Percentiles rank a stretch among this genome's conserved stretches.
Evolutionary conservation across 2,329 filamentous ascomycete genomes (phyloP).

Genomic region (Pseudocercospora musae): DNA sequence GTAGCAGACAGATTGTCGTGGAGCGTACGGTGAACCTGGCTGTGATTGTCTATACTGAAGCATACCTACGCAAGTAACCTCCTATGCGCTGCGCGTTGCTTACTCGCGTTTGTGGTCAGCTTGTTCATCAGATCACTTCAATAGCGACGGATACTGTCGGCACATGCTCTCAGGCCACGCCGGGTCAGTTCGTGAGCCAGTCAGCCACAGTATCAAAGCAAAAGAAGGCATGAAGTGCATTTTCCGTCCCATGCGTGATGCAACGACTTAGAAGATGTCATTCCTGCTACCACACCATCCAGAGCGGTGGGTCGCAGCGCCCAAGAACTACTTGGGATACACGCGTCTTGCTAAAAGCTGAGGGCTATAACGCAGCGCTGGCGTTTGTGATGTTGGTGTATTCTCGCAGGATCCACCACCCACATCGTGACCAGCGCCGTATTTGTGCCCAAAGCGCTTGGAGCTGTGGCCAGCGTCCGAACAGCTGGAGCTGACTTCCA

Average conservation of each 20-base stretch:
- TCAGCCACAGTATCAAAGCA: neutral
- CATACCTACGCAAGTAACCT: neutral
- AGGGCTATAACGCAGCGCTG: neutral
- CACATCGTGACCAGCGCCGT: neutral
- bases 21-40: neutral
- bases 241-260: neutral
- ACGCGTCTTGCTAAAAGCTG: neutral
- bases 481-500: neutral
- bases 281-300: neutral
- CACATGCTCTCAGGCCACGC: neutral
- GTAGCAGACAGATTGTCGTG: neutral
- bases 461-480: neutral
- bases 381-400: neutral
- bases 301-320: neutral
- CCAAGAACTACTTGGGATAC: neutral
- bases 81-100: neutral
- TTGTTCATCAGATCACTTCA: neutral
- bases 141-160: neutral
- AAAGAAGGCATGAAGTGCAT: neutral
- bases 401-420: neutral
- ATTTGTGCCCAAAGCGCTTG: neutral
- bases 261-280: neutral
- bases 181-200: neutral
- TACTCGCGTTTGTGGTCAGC: neutral
- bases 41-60: neutral